Evolutionary conservation across 2,329 filamentous ascomycete species (phyloP).

Genomic region (Claviceps cyperi): DNA sequence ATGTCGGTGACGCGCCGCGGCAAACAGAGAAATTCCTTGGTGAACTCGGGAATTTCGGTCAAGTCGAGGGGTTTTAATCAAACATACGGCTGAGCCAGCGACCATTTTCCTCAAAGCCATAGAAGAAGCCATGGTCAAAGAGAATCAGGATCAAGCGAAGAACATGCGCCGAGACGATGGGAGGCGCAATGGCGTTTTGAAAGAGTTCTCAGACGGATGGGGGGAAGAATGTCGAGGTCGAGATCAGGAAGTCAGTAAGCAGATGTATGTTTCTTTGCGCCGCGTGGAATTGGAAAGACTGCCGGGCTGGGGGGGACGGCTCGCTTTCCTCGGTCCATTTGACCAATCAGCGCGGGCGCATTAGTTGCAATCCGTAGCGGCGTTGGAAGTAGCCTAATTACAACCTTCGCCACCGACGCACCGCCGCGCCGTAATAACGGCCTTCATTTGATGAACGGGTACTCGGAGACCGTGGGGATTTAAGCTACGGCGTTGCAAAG

Average conservation of each 20-base stretch:
- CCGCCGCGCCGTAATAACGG: not conserved
- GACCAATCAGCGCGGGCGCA: slow-evolving; percentile 17
- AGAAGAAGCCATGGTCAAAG: slow-evolving; percentile 42
- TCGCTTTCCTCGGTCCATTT: slow-evolving; percentile 18
- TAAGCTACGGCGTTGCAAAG: not conserved
- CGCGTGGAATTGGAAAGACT: not conserved
- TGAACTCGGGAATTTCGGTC: not conserved
- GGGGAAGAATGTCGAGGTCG: not conserved
- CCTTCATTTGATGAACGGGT: no score
- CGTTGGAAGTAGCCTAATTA: slow-evolving; percentile 4
- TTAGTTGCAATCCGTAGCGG: slow-evolving; percentile 5
- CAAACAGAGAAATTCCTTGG: no score
- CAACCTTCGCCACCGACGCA: not conserved
- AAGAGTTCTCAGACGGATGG: not conserved
- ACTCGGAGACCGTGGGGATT: not conserved
- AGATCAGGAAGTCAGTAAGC: not conserved
- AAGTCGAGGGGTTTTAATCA: slow-evolving; percentile 12
- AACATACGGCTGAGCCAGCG: slow-evolving; percentile 38
- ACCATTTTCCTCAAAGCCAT: slow-evolving; percentile 49
- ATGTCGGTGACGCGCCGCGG: no score
- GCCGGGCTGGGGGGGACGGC: not conserved
- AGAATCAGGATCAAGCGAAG: slow-evolving; percentile 15
- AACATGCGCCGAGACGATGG: slow-evolving; percentile 16
- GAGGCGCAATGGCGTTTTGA: slow-evolving; percentile 2
- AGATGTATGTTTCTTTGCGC: slow-evolving; percentile 5